phyloP scores from a whole-genome alignment of 78 protist genomes.

The Chrysochromulina tobinii region DNA sequence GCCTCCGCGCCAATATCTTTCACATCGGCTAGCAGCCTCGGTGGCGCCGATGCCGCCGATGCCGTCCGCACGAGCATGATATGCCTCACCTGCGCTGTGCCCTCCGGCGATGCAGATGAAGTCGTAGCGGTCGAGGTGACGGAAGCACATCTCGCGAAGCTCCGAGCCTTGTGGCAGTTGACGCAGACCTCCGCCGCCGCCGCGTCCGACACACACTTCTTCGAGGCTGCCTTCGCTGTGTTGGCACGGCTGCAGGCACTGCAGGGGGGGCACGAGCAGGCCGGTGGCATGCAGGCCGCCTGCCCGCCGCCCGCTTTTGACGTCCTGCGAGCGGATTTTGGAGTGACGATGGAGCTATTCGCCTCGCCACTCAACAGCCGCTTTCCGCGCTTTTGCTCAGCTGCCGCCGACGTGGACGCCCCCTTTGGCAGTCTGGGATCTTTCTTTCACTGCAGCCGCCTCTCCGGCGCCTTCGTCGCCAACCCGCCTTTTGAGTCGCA shows the following conservation, averaged over 20 bases:
- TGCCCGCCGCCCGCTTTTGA: background rate
- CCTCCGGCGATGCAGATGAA: too few relatives aligned
- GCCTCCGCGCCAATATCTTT: too few relatives aligned
- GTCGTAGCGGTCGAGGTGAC: too few relatives aligned
- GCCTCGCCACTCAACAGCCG: too few relatives aligned
- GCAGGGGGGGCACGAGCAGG: background rate
- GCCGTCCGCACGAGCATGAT: too few relatives aligned
- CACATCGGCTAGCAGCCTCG: too few relatives aligned
- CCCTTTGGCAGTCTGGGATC: conserved; percentile 57
- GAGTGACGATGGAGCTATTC: too few relatives aligned
- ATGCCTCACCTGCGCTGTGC: too few relatives aligned
- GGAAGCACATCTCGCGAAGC: too few relatives aligned
- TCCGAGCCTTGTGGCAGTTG: background rate
- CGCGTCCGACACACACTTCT: background rate
- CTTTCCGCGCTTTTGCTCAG: too few relatives aligned
- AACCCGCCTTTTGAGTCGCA: conserved; percentile 56
- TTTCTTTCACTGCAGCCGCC: conserved; percentile 25
- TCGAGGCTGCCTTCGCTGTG: background rate
- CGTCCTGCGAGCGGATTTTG: too few relatives aligned
- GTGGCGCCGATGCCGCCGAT: too few relatives aligned
- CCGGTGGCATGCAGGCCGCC: background rate
- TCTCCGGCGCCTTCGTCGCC: conserved; percentile 53
- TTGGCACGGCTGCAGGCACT: background rate
- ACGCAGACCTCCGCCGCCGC: background rate
- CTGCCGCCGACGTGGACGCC: conserved; percentile 28